Conservation (phyloP, 2,329 filamentous ascomycete species). For the Bipolaris bicolor region DNA sequence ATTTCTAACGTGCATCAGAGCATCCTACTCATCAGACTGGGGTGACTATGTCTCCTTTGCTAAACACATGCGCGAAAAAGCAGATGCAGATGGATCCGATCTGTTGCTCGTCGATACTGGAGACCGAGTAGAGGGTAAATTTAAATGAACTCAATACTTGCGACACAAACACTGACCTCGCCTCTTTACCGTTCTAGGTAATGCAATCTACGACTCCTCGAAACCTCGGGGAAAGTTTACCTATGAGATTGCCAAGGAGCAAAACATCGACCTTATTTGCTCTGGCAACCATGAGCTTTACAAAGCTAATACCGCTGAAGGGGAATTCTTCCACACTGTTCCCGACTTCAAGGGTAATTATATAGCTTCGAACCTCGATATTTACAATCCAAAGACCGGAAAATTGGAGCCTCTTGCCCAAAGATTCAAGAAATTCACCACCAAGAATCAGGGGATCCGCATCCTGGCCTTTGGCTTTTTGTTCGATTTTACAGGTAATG, state of each 20-base stretch:
- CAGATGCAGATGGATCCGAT: constrained; percentile 79
- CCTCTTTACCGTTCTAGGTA: constrained; percentile 67
- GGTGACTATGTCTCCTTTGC: constrained; percentile 97
- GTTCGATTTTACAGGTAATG: constrained; percentile 90
- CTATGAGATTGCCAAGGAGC: constrained; percentile 83
- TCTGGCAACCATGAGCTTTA: constrained; percentile 97
- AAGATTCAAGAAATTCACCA: constrained; percentile 87
- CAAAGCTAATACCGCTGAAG: constrained; percentile 74
- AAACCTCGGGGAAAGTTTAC: constrained; percentile 86
- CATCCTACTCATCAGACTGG: constrained; percentile 95
- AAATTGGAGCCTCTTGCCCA: constrained; percentile 77
- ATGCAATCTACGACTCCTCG: constrained; percentile 91
- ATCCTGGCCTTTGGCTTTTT: constrained; percentile 92
- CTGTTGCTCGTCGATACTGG: constrained; percentile 94
- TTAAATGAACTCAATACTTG: background rate
- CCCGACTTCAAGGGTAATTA: constrained; percentile 83
- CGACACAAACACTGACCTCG: background rate
- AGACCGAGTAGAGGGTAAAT: constrained; percentile 62
- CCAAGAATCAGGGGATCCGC: constrained; percentile 83
- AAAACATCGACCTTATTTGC: constrained; percentile 82
- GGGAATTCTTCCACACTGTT: constrained; percentile 80
- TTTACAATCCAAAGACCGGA: constrained; percentile 74
- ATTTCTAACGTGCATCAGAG: constrained; percentile 54
- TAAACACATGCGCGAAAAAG: constrained; percentile 76
- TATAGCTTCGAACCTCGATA: constrained; percentile 91